Percentiles rank a stretch among this genome's conserved stretches.
These are phyloP conservation scores for Neurospora intermedia DNA, from an alignment of 495 filamentous ascomycete genomes.

Conservation along the genomic window DNA sequence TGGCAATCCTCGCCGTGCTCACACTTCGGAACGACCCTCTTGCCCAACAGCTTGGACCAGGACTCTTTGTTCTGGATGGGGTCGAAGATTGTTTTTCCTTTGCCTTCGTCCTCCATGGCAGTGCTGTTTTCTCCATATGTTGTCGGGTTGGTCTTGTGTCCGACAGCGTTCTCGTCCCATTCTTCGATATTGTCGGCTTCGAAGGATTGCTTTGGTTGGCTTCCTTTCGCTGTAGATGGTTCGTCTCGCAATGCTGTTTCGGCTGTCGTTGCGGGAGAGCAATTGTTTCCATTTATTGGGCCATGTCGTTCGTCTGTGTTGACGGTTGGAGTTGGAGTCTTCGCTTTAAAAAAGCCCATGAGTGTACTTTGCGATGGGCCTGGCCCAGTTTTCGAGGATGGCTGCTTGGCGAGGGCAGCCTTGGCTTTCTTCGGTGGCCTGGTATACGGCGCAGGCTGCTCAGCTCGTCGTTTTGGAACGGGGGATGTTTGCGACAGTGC, in stretches of 20 bases:
- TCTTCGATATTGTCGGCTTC: not conserved
- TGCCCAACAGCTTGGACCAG: constrained; percentile 78
- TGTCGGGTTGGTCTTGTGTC: not conserved
- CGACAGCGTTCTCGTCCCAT: not conserved
- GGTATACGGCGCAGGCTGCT: constrained; percentile 7
- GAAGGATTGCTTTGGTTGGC: not conserved
- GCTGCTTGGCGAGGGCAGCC: constrained; percentile 20
- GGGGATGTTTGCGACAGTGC: constrained; percentile 14
- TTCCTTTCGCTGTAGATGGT: not conserved
- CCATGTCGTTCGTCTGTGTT: not conserved
- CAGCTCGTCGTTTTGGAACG: constrained; percentile 25
- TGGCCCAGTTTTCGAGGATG: constrained; percentile 21
- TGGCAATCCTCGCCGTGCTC: constrained; percentile 85
- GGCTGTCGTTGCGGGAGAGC: not conserved
- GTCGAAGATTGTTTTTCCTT: constrained; percentile 43
- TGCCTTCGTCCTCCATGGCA: constrained; percentile 2
- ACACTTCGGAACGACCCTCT: constrained; percentile 62
- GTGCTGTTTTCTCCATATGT: not conserved
- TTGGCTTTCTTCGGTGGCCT: constrained; percentile 34
- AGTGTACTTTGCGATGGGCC: constrained; percentile 60
- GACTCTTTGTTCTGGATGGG: constrained; percentile 67
- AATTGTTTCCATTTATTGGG: not conserved
- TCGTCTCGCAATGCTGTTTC: not conserved
- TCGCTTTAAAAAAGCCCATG: constrained; percentile 73
- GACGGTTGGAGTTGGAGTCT: constrained; percentile 21